A percentile compares a stretch with the other conserved stretches of the same genome.
These are phyloP conservation scores for Colletotrichum lini DNA, from an alignment of 2,329 filamentous ascomycete genomes.

Conservation along the genomic window DNA sequence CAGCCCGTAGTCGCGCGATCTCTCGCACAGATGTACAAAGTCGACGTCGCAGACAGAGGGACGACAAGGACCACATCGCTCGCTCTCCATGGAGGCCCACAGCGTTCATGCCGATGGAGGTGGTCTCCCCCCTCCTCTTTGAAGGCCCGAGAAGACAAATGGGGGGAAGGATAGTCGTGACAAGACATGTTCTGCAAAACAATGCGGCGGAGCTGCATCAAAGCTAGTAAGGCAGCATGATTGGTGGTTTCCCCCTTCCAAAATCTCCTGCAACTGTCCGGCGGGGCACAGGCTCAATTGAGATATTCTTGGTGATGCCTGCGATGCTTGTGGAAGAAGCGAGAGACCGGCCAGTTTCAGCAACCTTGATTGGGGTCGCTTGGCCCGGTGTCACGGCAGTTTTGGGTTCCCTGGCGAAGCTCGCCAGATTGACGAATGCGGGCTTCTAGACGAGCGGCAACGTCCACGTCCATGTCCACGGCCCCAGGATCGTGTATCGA, in stretches of 20 bases:
- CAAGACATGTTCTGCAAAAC: constrained; percentile 20
- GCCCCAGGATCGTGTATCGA: constrained; percentile 3
- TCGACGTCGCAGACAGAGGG: constrained; percentile 38
- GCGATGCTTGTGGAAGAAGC: constrained; percentile 39
- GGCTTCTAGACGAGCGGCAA: neutral
- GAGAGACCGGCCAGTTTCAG: constrained; percentile 35
- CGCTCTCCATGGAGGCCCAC: constrained; percentile 27
- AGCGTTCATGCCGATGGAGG: constrained; percentile 33
- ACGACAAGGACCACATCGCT: constrained; percentile 18
- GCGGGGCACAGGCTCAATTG: constrained; percentile 30
- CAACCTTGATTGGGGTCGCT: constrained; percentile 37
- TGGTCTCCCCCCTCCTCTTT: neutral
- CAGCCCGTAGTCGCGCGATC: constrained; percentile 30
- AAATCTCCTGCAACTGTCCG: neutral
- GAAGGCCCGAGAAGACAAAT: constrained; percentile 23
- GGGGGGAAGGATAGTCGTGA: neutral
- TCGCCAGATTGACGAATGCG: constrained; percentile 3
- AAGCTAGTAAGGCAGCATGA: constrained; percentile 23
- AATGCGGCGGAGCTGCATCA: constrained; percentile 30
- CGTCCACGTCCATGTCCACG: constrained; percentile 6
- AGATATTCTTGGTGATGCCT: constrained; percentile 34
- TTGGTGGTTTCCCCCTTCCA: constrained; percentile 11
- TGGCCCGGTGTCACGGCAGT: constrained; percentile 39
- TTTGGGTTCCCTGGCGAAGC: constrained; percentile 23
- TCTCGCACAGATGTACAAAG: constrained; percentile 30